A percentile compares a stretch with the other conserved stretches of the same genome.
Evolutionary conservation across 306 rosid species (phyloP).

Genomic region (Sicyos baderoa): DNA sequence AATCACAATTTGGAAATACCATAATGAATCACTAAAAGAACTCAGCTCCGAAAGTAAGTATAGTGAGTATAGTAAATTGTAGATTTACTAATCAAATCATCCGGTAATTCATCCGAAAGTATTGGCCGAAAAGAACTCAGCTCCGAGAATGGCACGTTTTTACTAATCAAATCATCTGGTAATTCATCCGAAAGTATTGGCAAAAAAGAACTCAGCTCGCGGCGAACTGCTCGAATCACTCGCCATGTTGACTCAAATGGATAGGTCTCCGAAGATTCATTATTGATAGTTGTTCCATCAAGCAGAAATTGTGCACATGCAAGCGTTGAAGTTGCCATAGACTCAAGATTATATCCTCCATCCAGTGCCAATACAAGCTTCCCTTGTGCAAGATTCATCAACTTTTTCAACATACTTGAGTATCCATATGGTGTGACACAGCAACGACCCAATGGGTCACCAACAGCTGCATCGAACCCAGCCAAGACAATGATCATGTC

Average conservation of each 20-base stretch:
- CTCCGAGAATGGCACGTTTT: conserved; percentile 35
- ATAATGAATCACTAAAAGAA: too few relatives aligned
- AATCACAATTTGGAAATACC: too few relatives aligned
- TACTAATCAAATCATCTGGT: conserved; percentile 39
- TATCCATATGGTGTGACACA: conserved; percentile 76
- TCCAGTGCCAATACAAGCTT: conserved; percentile 70
- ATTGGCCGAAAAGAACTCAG: too few relatives aligned
- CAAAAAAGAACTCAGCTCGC: conserved; percentile 60
- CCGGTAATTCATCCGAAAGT: too few relatives aligned
- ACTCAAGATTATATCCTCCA: conserved; percentile 94
- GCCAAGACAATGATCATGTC: conserved; percentile 78
- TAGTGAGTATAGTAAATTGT: too few relatives aligned
- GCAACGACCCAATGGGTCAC: conserved; percentile 93
- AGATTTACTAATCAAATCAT: too few relatives aligned
- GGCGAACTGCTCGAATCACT: conserved; percentile 75
- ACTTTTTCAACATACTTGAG: conserved; percentile 70
- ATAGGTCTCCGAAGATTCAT: conserved; percentile 44
- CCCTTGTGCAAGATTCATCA: conserved; percentile 74
- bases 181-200: conserved; percentile 55
- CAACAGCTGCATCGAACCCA: conserved; percentile 92
- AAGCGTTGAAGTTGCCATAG: conserved; percentile 69
- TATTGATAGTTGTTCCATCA: conserved; percentile 44
- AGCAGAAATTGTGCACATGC: conserved; percentile 77
- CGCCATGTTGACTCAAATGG: conserved; percentile 93
- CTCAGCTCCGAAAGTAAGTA: too few relatives aligned